These are phyloP conservation scores for Schizosaccharomyces cryophilus DNA, from an alignment of 805 yeast genomes.

Conservation along the genomic window DNA sequence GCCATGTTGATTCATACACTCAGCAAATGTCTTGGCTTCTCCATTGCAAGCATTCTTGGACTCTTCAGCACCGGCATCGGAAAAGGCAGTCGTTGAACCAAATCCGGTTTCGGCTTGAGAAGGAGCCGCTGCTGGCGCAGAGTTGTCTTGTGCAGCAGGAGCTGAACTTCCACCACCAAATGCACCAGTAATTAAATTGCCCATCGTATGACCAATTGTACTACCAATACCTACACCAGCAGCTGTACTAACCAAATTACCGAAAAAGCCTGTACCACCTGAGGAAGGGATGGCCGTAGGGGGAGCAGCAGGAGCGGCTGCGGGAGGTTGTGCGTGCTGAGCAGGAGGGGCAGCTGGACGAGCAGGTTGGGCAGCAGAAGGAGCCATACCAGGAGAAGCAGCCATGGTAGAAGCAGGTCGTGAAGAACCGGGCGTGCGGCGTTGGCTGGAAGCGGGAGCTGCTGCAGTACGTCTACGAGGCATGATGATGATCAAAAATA, in stretches of 20 bases:
- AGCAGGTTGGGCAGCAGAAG: constrained; percentile 7
- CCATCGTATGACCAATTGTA: constrained; percentile 85
- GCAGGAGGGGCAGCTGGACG: constrained; percentile 66
- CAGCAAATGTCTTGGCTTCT: constrained; percentile 85
- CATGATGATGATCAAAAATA: background rate
- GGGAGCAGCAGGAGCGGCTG: constrained; percentile 27
- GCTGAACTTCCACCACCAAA: constrained; percentile 41
- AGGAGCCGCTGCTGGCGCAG: constrained; percentile 25
- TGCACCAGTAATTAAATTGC: constrained; percentile 77
- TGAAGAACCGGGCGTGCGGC: background rate
- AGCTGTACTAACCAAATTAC: constrained; percentile 96
- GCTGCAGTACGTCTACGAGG: background rate
- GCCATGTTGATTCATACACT: constrained; percentile 40
- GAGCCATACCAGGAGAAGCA: background rate
- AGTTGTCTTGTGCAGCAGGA: constrained; percentile 4
- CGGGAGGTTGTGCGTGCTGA: constrained; percentile 24
- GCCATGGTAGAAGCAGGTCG: background rate
- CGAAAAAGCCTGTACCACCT: constrained; percentile 54
- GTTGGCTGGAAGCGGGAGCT: background rate
- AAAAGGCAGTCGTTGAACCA: constrained; percentile 13
- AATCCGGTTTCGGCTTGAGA: constrained; percentile 19
- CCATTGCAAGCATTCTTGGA: constrained; percentile 41
- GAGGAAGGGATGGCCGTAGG: constrained; percentile 21
- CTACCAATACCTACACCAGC: constrained; percentile 99
- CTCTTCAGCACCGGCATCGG: constrained; percentile 11